phyloP scores from a whole-genome alignment of 371 early-diverging fungal genomes.

The Actinomortierella wolfii region DNA sequence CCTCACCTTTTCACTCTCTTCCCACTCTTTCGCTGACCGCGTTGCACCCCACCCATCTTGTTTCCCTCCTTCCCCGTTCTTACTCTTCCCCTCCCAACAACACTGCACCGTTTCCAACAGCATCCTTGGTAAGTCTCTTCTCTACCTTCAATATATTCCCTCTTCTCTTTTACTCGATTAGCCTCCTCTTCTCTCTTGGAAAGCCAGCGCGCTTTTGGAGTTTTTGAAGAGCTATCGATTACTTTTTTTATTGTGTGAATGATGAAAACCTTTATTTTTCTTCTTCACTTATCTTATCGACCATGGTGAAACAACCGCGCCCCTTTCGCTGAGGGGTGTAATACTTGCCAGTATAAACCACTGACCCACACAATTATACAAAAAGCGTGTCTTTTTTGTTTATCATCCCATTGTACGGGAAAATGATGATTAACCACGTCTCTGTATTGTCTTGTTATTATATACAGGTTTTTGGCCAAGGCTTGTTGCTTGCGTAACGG shows the following conservation, averaged over 20 bases:
- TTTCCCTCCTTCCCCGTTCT: too few relatives aligned
- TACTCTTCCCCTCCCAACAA: too few relatives aligned
- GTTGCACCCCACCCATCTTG: too few relatives aligned
- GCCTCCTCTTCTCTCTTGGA: too few relatives aligned
- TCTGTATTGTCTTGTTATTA: slow-evolving; percentile 2
- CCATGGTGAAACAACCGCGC: slow-evolving; percentile 45
- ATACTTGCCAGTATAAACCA: slow-evolving; percentile 51
- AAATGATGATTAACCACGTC: neutral
- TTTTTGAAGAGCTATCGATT: too few relatives aligned
- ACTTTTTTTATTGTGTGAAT: slow-evolving; percentile 28
- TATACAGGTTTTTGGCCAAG: neutral
- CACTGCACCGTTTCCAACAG: too few relatives aligned
- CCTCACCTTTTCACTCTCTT: too few relatives aligned
- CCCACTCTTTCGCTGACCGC: too few relatives aligned
- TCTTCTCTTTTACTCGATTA: too few relatives aligned
- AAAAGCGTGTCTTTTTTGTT: neutral
- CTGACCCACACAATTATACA: slow-evolving; percentile 37
- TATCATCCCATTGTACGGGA: neutral
- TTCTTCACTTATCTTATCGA: slow-evolving; percentile 48
- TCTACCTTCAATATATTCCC: too few relatives aligned
- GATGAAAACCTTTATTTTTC: slow-evolving; percentile 39
- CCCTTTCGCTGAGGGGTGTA: slow-evolving; percentile 52
- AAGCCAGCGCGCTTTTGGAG: too few relatives aligned
- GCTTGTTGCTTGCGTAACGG: neutral
- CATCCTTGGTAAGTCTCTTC: too few relatives aligned